Conservation (phyloP, 176 grass and related monocot genomes). For the Elaeis guineensis region DNA sequence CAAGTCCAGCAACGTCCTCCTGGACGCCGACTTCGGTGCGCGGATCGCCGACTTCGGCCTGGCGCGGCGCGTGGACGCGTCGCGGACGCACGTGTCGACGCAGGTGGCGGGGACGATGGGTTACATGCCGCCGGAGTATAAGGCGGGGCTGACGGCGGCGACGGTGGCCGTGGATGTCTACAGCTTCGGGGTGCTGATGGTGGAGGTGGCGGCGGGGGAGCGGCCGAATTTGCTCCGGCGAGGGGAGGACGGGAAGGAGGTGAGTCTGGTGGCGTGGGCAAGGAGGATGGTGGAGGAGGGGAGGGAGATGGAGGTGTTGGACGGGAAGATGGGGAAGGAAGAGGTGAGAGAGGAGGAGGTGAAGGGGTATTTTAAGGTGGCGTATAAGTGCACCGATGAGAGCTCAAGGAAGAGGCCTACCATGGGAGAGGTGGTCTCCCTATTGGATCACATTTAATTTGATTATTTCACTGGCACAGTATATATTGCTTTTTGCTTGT, state of each 20-base stretch:
- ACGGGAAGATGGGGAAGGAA: conserved; percentile 24
- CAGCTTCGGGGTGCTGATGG: conserved; percentile 64
- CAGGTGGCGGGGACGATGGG: conserved; percentile 72
- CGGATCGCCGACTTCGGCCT: conserved; percentile 84
- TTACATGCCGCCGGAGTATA: conserved; percentile 75
- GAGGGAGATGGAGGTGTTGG: conserved; percentile 21
- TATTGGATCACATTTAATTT: conserved; percentile 14
- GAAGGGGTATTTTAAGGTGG: conserved; percentile 28
- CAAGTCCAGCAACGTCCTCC: conserved; percentile 80
- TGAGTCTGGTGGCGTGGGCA: conserved; percentile 46
- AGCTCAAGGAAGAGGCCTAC: conserved; percentile 14
- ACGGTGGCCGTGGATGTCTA: conserved; percentile 60
- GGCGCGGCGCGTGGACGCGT: conserved; percentile 39
- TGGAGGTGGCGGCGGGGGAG: conserved; percentile 43
- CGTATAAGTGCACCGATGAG: conserved; percentile 31
- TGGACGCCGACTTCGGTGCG: conserved; percentile 51
- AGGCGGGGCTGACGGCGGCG: conserved; percentile 27
- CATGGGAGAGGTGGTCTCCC: conserved; percentile 35
- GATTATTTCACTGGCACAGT: too few relatives aligned
- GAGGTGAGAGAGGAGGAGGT: conserved; percentile 18
- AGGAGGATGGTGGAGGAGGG: conserved; percentile 29
- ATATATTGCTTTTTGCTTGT: too few relatives aligned
- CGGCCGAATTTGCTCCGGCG: conserved; percentile 59
- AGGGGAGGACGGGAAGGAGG: conserved; percentile 20
- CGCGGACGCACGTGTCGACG: conserved; percentile 60